A percentile compares a stretch with the other conserved stretches of the same genome.
Evolutionary conservation across 495 filamentous ascomycete genomes (phyloP).

Genomic region (Aspergillus sclerotiicarbonarius): DNA sequence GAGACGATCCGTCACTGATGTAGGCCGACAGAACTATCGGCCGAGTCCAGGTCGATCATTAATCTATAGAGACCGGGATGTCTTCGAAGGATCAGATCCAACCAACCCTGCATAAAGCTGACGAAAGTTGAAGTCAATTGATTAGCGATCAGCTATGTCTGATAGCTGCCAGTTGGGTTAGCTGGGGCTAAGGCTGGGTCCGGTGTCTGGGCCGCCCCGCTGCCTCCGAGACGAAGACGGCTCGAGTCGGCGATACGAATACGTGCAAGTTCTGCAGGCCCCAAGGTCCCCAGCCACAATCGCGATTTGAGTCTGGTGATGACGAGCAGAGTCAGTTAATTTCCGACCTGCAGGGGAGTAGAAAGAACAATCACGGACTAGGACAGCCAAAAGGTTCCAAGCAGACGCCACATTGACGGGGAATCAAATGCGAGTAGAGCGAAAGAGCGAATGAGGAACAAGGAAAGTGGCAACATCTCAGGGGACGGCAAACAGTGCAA

Average conservation of each 20-base stretch:
- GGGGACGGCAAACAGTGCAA: constrained; percentile 17
- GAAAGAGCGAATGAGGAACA: no score
- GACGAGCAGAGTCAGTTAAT: no score
- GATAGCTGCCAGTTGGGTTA: constrained; percentile 8
- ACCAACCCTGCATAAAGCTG: neutral
- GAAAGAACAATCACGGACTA: no score
- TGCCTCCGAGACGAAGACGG: constrained; percentile 10
- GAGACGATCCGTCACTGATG: no score
- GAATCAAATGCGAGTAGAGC: no score
- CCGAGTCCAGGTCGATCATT: neutral
- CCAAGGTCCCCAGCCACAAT: neutral
- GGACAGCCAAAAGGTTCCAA: no score
- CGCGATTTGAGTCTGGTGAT: neutral
- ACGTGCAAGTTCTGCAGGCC: neutral
- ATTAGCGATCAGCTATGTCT: constrained; percentile 2
- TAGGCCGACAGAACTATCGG: no score
- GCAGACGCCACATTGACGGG: no score
- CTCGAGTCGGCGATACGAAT: constrained; percentile 6
- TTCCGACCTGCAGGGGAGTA: no score
- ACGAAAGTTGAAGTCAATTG: constrained; percentile 5
- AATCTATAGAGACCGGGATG: neutral
- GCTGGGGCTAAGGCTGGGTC: constrained; percentile 11
- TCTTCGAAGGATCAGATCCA: neutral
- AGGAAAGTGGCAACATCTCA: no score
- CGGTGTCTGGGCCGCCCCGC: constrained; percentile 13